Evolutionary conservation across 768 basidiomycete genomes (phyloP).

Genomic region (Tylopilus rubrobrunneus): DNA sequence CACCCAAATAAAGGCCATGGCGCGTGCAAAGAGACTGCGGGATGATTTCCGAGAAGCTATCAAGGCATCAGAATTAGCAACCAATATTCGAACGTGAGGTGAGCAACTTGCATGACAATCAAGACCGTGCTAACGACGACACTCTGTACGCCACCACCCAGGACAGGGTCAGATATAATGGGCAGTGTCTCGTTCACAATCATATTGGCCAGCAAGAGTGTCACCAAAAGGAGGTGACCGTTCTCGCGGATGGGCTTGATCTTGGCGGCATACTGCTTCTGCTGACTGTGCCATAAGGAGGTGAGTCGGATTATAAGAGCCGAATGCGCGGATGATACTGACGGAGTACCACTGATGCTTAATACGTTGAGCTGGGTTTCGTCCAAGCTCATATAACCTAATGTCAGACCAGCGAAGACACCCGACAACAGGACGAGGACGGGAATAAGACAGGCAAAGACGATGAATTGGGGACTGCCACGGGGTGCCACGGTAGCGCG

Average conservation of each 20-base stretch:
- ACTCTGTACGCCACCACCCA: constrained; percentile 75
- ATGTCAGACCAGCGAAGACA: constrained; percentile 85
- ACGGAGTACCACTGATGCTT: constrained; percentile 81
- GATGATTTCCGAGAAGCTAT: constrained; percentile 86
- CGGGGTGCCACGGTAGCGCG: constrained; percentile 21
- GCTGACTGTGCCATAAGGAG: constrained; percentile 46
- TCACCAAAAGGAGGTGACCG: constrained; percentile 79
- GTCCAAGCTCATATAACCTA: constrained; percentile 92
- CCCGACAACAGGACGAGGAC: constrained; percentile 80
- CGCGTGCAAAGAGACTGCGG: constrained; percentile 91
- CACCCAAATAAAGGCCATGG: constrained; percentile 84
- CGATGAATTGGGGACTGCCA: constrained; percentile 32
- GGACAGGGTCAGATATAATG: constrained; percentile 72
- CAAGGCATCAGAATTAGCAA: constrained; percentile 1
- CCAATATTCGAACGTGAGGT: no score
- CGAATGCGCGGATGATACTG: constrained; percentile 27
- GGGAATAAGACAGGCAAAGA: constrained; percentile 65
- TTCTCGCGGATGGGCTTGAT: constrained; percentile 85
- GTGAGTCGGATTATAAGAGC: not conserved
- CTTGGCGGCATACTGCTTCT: constrained; percentile 75
- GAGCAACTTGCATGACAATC: constrained; percentile 73
- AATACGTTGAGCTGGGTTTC: constrained; percentile 89
- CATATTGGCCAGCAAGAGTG: constrained; percentile 85
- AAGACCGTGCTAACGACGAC: constrained; percentile 81
- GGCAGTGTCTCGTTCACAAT: constrained; percentile 88